These are phyloP conservation scores for Mortierella claussenii DNA, from an alignment of 192 early-diverging fungal genomes.

Conservation along the genomic window DNA sequence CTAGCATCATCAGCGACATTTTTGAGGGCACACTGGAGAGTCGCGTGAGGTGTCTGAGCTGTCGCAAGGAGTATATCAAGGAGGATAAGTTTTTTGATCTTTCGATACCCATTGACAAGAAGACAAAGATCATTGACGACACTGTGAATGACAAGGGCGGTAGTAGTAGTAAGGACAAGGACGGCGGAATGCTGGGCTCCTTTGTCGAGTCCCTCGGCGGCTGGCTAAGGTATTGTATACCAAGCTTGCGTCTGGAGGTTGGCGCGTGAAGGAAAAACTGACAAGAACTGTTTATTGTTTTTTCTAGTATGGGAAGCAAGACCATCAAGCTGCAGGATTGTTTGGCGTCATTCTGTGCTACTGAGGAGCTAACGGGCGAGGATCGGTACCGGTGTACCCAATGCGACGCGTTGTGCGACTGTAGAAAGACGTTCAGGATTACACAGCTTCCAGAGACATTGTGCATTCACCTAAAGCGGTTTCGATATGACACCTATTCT, in stretches of 20 bases:
- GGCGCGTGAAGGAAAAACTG: no score
- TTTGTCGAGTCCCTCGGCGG: constrained; percentile 46
- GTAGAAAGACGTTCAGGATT: constrained; percentile 50
- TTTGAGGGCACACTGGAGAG: constrained; percentile 55
- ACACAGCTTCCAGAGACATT: constrained; percentile 52
- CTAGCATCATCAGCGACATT: constrained; percentile 54
- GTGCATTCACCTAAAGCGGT: constrained; percentile 56
- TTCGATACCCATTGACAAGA: constrained; percentile 56
- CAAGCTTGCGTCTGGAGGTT: no score
- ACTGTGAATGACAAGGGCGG: constrained; percentile 5
- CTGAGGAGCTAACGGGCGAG: constrained; percentile 53
- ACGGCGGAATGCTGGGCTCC: constrained; percentile 24
- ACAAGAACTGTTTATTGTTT: not conserved
- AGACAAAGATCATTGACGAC: constrained; percentile 50
- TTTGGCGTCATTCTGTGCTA: constrained; percentile 53
- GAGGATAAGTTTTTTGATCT: constrained; percentile 57
- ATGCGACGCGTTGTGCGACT: constrained; percentile 51
- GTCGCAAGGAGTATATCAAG: constrained; percentile 54
- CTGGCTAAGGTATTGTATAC: constrained; percentile 51
- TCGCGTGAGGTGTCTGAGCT: constrained; percentile 48
- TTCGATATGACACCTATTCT: constrained; percentile 52
- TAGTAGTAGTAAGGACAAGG: constrained; percentile 30
- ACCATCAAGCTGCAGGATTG: constrained; percentile 54
- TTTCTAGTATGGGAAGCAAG: constrained; percentile 26
- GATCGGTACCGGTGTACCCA: constrained; percentile 51